Conservation (phyloP, 805 yeast genomes). For the Candida pseudoglaebosa region DNA sequence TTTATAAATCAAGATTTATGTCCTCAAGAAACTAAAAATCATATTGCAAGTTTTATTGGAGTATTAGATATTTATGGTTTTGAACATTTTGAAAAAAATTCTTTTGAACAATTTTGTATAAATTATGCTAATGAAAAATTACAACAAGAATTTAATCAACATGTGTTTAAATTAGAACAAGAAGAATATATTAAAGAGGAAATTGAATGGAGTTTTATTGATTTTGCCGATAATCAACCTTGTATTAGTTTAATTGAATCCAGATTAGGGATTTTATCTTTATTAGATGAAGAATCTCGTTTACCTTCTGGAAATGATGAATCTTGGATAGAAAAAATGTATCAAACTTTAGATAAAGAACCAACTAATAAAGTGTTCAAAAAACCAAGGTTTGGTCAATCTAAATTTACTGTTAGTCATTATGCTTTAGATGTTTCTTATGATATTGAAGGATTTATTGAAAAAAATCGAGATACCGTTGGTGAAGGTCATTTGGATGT, state of each 20-base stretch:
- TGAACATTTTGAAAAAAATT: constrained; percentile 90
- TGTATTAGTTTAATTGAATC: constrained; percentile 90
- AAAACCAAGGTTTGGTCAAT: constrained; percentile 91
- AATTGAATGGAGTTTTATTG: constrained; percentile 95
- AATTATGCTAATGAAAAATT: constrained; percentile 95
- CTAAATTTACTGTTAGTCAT: constrained; percentile 85
- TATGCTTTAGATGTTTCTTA: constrained; percentile 93
- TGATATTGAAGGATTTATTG: constrained; percentile 91
- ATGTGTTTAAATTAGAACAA: constrained; percentile 94
- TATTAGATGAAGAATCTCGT: constrained; percentile 92
- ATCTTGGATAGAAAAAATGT: constrained; percentile 87
- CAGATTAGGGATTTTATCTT: constrained; percentile 79
- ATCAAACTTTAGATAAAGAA: constrained; percentile 75
- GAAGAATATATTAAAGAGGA: constrained; percentile 90
- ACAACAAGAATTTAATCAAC: constrained; percentile 96
- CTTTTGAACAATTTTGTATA: constrained; percentile 96
- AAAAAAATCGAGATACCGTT: constrained; percentile 95
- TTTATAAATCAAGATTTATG: constrained; percentile 80
- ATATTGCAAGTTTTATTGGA: constrained; percentile 78
- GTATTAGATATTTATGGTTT: constrained; percentile 97
- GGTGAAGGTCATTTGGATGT: constrained; percentile 93
- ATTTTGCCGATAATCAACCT: constrained; percentile 94
- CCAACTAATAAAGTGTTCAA: constrained; percentile 76
- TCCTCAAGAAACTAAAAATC: constrained; percentile 59
- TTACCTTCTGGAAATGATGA: constrained; percentile 91